phyloP scores from a whole-genome alignment of 768 basidiomycete genomes.

The Phlebiopsis flavidoalba region DNA sequence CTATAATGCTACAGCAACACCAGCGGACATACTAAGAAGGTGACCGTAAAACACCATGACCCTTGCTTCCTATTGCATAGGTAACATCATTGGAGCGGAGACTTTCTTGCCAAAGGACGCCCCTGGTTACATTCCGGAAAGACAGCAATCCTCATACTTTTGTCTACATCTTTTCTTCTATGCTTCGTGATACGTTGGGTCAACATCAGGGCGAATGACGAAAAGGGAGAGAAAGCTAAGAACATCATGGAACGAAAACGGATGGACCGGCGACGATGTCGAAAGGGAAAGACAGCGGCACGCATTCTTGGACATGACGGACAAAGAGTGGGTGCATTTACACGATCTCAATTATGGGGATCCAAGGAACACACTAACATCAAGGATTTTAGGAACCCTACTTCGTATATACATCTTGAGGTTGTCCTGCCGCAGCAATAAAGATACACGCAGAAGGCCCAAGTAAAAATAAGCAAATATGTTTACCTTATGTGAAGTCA shows the following conservation, averaged over 20 bases:
- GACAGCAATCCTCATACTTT: constrained; percentile 54
- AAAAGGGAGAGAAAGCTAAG: constrained; percentile 37
- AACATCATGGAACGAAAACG: constrained; percentile 39
- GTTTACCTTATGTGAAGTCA: too few relatives aligned
- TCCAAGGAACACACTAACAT: background rate
- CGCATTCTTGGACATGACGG: constrained; percentile 59
- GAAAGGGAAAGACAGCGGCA: constrained; percentile 53
- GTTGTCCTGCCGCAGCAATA: too few relatives aligned
- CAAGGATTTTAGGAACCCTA: constrained; percentile 41
- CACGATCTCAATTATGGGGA: too few relatives aligned
- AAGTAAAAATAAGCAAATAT: too few relatives aligned
- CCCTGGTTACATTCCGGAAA: constrained; percentile 60
- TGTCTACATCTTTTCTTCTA: constrained; percentile 45
- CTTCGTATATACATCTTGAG: constrained; percentile 50
- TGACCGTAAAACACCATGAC: constrained; percentile 59
- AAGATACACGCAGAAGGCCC: too few relatives aligned
- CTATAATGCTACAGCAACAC: constrained; percentile 62
- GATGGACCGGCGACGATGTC: constrained; percentile 53
- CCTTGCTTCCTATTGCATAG: constrained; percentile 45
- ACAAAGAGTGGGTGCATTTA: constrained; percentile 44
- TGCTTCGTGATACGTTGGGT: constrained; percentile 47
- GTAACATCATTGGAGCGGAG: constrained; percentile 59
- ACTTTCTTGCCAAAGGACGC: constrained; percentile 60
- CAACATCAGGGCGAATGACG: constrained; percentile 46
- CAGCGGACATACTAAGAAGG: constrained; percentile 62